These are phyloP conservation scores for Psilocybe subaeruginosa DNA, from an alignment of 768 basidiomycete species.

Conservation along the genomic window DNA sequence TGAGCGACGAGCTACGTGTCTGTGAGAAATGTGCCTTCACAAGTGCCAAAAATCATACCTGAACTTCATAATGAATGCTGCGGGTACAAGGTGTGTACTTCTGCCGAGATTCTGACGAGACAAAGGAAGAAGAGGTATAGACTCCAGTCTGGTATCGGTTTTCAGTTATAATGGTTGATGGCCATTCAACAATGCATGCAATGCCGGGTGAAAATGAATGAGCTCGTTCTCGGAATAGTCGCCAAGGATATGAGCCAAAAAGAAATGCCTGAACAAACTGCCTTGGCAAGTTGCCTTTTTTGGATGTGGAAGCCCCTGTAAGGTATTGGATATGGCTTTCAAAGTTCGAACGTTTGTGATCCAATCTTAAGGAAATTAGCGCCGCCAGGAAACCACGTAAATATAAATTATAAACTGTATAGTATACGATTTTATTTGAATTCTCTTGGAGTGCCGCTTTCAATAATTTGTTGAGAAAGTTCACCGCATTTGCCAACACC, in stretches of 20 bases:
- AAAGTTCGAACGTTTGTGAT: constrained; percentile 2
- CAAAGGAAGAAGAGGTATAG: constrained; percentile 40
- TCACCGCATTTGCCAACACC: too few species aligned
- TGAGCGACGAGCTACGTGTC: constrained; percentile 69
- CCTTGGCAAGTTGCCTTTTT: neutral
- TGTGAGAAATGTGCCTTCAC: neutral
- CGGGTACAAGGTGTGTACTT: constrained; percentile 22
- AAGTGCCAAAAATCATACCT: constrained; percentile 39
- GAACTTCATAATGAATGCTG: constrained; percentile 56
- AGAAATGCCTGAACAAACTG: neutral
- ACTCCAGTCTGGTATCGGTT: constrained; percentile 34
- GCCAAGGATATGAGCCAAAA: neutral
- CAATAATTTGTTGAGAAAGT: too few species aligned
- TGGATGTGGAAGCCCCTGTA: neutral
- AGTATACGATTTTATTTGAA: too few species aligned
- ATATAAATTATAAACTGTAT: too few species aligned
- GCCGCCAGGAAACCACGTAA: too few species aligned
- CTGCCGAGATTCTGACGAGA: constrained; percentile 21
- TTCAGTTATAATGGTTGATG: constrained; percentile 6
- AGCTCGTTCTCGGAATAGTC: neutral
- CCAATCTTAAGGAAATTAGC: neutral
- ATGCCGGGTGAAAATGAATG: neutral
- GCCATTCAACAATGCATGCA: constrained; percentile 5
- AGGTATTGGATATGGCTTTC: too few species aligned
- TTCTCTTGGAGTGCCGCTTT: too few species aligned